Evolutionary conservation across 176 grass and related monocot species (phyloP).

Genomic region (maize (Zea mays)): Zm-B73-REFERENCE-NAM-5.0 NC_050100.1:27467001-27467500

Average conservation of each 20-base stretch:
- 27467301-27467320: conserved; percentile 63
- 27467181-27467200: conserved; percentile 94
- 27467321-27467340: conserved; percentile 81
- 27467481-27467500: not conserved
- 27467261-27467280: conserved; percentile 78
- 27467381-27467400: conserved; percentile 46
- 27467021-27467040: conserved; percentile 91
- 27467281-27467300: conserved; percentile 64
- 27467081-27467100: conserved; percentile 92
- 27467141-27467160: conserved; percentile 94
- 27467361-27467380: conserved; percentile 69
- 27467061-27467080: conserved; percentile 89
- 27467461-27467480: not conserved
- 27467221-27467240: conserved; percentile 93
- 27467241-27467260: conserved; percentile 99
- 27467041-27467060: conserved; percentile 93
- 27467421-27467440: not conserved
- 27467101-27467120: conserved; percentile 96
- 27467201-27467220: conserved; percentile 86
- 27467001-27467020: not conserved
- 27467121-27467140: conserved; percentile 80
- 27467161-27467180: conserved; percentile 73
- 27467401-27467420: conserved; percentile 19
- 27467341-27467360: conserved; percentile 98
- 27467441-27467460: not conserved